These are phyloP conservation scores for Jatropha multifida DNA, from an alignment of 441 rosid genomes.

Conservation along the genomic window DNA sequence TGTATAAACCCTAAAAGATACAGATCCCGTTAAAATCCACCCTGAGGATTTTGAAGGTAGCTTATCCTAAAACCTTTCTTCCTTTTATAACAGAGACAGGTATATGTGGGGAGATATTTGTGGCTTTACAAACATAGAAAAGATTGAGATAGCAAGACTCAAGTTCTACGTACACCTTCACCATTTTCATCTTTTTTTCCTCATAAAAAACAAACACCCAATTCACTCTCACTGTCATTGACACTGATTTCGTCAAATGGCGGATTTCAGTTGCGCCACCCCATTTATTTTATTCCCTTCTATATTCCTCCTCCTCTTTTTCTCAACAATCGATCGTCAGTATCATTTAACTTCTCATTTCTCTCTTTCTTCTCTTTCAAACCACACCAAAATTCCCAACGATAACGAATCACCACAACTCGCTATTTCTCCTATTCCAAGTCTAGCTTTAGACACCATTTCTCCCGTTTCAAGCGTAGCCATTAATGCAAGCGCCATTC, in stretches of 20 bases:
- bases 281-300: slow-evolving; percentile 44
- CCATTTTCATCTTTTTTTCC: background rate
- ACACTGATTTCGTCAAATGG: slow-evolving; percentile 29
- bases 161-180: background rate
- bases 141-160: background rate
- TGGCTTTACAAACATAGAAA: background rate
- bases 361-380: slow-evolving; percentile 17
- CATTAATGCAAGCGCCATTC: too few species aligned
- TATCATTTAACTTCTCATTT: slow-evolving; percentile 26
- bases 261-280: slow-evolving; percentile 29
- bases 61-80: background rate
- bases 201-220: too few species aligned
- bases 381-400: slow-evolving; percentile 4
- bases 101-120: background rate
- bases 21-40: too few species aligned
- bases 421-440: slow-evolving; percentile 17
- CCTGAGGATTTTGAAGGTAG: too few species aligned
- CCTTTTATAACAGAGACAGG: too few species aligned
- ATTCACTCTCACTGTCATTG: too few species aligned
- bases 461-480: too few species aligned
- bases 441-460: too few species aligned
- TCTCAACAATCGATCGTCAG: slow-evolving; percentile 41
- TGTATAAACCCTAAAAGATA: too few species aligned
- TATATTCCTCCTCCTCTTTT: slow-evolving; percentile 46
- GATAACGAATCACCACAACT: background rate